Evolutionary conservation across 1,139 yeast genomes (phyloP), one percentile per base, ranked within the genome.

Genomic region (Candida labiduridarum): DNA sequence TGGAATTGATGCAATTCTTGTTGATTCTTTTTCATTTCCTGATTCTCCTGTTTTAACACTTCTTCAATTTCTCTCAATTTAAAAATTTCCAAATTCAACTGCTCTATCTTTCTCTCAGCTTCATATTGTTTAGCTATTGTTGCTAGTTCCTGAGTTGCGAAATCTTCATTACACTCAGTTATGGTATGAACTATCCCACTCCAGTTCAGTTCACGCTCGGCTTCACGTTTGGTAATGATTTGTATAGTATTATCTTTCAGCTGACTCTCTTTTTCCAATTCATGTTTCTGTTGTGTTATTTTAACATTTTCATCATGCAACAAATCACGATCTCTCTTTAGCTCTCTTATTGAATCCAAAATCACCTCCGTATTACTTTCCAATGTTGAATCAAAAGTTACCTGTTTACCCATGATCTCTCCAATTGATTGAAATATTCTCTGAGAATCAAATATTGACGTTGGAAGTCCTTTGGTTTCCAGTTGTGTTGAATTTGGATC

Each of bases 61-160:
- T 18, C 45, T 43, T 43, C 45, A 19, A 18, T 12, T 43, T 43
- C 45, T 43, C 34, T 43, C 22, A 33, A 22, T 34, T 43, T 25
- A 11, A 18, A 43, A 4, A 43, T 33, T 19, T 43, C 45, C n/a
- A 27, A 18, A 12, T 38, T 38, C 27, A 38, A 38, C 7, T n/a
- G 29, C 6, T 38, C 7, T 11, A 38, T 38, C 11, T 18, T 19
- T n/a, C 12, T 38, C 19, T 38, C 41, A 22, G 27, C 14, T 38
- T 38, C 41, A 19, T 38, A 18, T 11, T 14, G 12, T 19, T 19
- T 38, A 19, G 7, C 19, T 8, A 38, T 38, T n/a, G 41, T 3
- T 18, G 19, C 41, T n/a, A 7, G 9, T 38, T 38, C 41, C 12
- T 38, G 41, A 19, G 12, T 18, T n/a, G 10, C 41, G 5, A 38